Percentiles rank a stretch among this genome's conserved stretches.
phyloP scores from a whole-genome alignment of 805 yeast genomes.

The Teunomyces lycoperdinae region DNA sequence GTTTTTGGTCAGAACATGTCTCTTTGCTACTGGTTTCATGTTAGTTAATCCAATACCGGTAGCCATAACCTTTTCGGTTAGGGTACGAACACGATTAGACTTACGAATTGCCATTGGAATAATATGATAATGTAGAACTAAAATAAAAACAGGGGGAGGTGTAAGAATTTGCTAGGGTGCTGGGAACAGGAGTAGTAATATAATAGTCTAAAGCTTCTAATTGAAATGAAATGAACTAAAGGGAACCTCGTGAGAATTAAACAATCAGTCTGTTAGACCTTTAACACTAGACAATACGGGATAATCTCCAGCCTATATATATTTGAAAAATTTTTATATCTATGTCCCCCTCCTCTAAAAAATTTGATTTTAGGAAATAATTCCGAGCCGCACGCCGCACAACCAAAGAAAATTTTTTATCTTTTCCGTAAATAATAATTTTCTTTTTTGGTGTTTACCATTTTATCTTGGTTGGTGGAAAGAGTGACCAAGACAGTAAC shows the following conservation, averaged over 20 bases:
- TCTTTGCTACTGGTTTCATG: conserved; percentile 10
- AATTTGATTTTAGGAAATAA: conserved; percentile 2
- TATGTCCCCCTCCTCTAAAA: conserved; percentile 4
- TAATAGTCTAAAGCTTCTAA: neutral
- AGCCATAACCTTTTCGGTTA: conserved; percentile 18
- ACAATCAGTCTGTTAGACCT: neutral
- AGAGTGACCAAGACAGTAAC: neutral
- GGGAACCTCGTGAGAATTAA: neutral
- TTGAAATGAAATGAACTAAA: conserved; percentile 3
- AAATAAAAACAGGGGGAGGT: conserved; percentile 1
- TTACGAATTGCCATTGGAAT: conserved; percentile 24
- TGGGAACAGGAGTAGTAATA: neutral
- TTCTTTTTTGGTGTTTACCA: conserved; percentile 1
- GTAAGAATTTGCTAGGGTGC: neutral
- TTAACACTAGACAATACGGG: neutral
- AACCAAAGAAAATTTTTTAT: conserved; percentile 2
- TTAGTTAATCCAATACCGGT: conserved; percentile 8
- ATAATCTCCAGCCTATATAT: conserved; percentile 3
- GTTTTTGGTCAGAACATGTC: conserved; percentile 1
- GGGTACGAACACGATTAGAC: conserved; percentile 28
- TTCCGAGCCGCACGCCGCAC: conserved; percentile 1
- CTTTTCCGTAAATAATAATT: conserved; percentile 1
- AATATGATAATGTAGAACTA: conserved; percentile 1
- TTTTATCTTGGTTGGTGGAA: conserved; percentile 3
- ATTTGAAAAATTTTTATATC: conserved; percentile 4